Conservation (phyloP, 2,329 filamentous ascomycete genomes). For the Penicillium sp. region DNA sequence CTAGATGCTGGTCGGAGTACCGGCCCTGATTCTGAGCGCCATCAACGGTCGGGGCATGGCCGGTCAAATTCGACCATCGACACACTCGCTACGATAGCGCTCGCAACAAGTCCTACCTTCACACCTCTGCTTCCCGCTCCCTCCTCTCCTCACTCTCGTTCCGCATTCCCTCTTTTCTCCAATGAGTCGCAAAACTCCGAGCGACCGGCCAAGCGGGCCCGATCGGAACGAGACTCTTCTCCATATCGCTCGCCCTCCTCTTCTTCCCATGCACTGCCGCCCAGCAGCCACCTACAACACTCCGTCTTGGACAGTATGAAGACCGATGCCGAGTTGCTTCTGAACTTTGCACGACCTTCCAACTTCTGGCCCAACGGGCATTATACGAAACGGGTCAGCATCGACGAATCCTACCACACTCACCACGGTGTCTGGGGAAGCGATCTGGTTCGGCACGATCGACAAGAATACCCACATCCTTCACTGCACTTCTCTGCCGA, state of each 20-base stretch:
- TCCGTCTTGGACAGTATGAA: conserved; percentile 38
- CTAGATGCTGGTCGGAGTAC: conserved; percentile 19
- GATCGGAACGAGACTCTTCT: conserved; percentile 51
- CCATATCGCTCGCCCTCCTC: conserved; percentile 23
- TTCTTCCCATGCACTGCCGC: conserved; percentile 23
- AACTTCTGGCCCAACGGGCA: conserved; percentile 27
- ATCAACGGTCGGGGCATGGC: conserved; percentile 35
- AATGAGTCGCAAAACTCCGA: conserved; percentile 32
- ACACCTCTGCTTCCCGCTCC: conserved; percentile 29
- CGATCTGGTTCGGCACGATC: conserved; percentile 20
- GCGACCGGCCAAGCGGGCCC: conserved; percentile 54
- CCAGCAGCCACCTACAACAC: conserved; percentile 27
- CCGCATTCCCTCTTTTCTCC: conserved; percentile 24
- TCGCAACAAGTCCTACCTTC: conserved; percentile 45
- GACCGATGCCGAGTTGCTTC: conserved; percentile 44
- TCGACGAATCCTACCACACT: conserved; percentile 27
- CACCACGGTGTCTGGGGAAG: conserved; percentile 8
- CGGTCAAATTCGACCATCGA: conserved; percentile 44
- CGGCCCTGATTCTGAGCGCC: conserved; percentile 17
- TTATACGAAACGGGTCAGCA: conserved; percentile 26
- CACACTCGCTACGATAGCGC: conserved; percentile 46
- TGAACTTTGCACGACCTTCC: conserved; percentile 40
- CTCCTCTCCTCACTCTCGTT: conserved; percentile 23
- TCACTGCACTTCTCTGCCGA: conserved; percentile 11
- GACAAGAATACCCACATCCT: conserved; percentile 15